Evolutionary conservation across 805 yeast genomes (phyloP).

Genomic region (Kodamaea kaohsiungensis): DNA sequence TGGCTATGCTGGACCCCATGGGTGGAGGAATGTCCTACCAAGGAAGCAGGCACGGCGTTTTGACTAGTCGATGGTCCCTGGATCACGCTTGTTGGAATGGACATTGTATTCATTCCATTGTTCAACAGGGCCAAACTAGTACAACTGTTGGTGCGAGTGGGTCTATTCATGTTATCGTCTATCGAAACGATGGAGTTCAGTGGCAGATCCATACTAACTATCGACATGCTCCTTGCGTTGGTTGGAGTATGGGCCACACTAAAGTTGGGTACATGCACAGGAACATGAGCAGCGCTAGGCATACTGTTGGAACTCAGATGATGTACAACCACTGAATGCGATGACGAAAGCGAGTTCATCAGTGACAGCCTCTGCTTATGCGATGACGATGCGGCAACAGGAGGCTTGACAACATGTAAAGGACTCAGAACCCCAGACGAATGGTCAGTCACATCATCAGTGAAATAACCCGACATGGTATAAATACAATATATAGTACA

Average conservation of each 20-base stretch:
- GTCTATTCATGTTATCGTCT: conserved; percentile 32
- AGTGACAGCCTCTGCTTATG: conserved; percentile 34
- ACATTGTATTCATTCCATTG: conserved; percentile 1
- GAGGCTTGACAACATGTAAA: conserved; percentile 16
- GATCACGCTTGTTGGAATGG: background rate
- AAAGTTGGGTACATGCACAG: background rate
- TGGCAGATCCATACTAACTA: conserved; percentile 39
- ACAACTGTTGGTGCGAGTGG: conserved; percentile 36
- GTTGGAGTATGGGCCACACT: conserved; percentile 16
- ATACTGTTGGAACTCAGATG: background rate
- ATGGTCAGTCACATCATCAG: conserved; percentile 13
- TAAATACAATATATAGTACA: background rate
- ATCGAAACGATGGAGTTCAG: conserved; percentile 42
- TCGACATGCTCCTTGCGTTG: conserved; percentile 35
- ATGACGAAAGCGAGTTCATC: conserved; percentile 19
- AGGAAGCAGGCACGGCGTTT: background rate
- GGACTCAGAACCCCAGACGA: conserved; percentile 15
- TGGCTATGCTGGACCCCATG: background rate
- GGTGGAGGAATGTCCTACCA: too few species aligned
- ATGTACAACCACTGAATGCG: background rate
- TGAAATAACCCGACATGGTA: conserved; percentile 12
- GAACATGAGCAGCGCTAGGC: background rate
- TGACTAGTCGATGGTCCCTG: background rate
- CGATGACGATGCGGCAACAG: conserved; percentile 6
- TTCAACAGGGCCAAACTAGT: conserved; percentile 19